Base-by-base conservation (phyloP, 306 rosid genomes). In the Sphenostylis stenocarpa region DNA sequence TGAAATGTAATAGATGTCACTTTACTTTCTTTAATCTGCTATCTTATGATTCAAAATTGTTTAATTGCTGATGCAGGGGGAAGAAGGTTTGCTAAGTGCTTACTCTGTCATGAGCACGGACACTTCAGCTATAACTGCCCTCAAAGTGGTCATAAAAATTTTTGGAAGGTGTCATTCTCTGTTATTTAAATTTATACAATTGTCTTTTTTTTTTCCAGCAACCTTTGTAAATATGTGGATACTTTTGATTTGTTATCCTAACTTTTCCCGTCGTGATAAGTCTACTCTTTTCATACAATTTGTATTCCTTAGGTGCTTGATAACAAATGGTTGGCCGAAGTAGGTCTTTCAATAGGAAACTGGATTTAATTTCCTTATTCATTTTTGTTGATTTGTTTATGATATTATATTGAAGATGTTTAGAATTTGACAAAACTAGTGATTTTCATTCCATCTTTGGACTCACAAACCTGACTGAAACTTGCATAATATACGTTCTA, bases 101-200 rank as follows among this genome's bases (percentile, higher is more conserved):
- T 90, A 74, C 78, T 89, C 51, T 93, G 97, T 83, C 64, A 82
- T 16, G 81, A 78, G 70, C 43, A 60, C 0, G 97, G 91, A 36
- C 96, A 89, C 80, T 82, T 89, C 73, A 84, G 89, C 87, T 87
- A 71, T 78, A 72, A 90, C 65, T 95, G 97, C 84, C 85, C 96
- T 14, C 60, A 79, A 82, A 86, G 78, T 72, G 70, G 88, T 72
- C 84, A 60, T n/a, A 89, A 85, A 41, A 83, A 86, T 31, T 77
- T 81, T 57, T 91, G 81, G 0, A 84, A 87, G 98, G 97, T 91
- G 67, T 72, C 51, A 49, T 67, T 67, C 39, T 61, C 53, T 72
- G 15, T 79, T 70, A 52, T 77, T 73, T 84, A 52, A 26, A 43
- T 31, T 63, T 55, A 19, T 20, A 61, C 14, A 58, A 15, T 41